Evolutionary conservation across 2,329 filamentous ascomycete genomes (phyloP).

Genomic region (Diaporthe sp.): DNA sequence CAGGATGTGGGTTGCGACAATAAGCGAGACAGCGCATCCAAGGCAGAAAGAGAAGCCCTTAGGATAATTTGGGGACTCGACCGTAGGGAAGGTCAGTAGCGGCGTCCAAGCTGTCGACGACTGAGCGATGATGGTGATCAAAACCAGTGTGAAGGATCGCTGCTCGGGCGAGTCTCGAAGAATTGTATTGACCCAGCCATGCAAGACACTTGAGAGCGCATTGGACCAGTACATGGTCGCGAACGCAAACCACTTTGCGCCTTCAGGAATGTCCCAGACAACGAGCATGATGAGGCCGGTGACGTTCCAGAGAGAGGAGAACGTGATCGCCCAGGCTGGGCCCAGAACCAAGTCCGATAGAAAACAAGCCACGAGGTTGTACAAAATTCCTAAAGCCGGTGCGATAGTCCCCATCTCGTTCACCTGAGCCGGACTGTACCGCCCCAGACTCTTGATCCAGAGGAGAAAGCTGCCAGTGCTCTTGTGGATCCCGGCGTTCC

Average conservation of each 20-base stretch:
- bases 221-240: constrained; percentile 61
- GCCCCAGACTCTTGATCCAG: constrained; percentile 69
- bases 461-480: constrained; percentile 64
- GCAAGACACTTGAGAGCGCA: constrained; percentile 66
- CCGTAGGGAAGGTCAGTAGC: constrained; percentile 62
- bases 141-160: constrained; percentile 61
- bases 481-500: constrained; percentile 63
- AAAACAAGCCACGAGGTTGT: constrained; percentile 66
- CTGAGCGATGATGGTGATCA: constrained; percentile 65
- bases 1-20: constrained; percentile 7
- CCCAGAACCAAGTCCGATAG: constrained; percentile 65
- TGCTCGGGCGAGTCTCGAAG: constrained; percentile 60
- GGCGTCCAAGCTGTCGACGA: constrained; percentile 69
- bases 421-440: constrained; percentile 59
- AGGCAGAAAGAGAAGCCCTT: constrained; percentile 57
- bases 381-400: constrained; percentile 68
- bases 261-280: constrained; percentile 68
- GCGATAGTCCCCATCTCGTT: constrained; percentile 66
- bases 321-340: constrained; percentile 66
- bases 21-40: constrained; percentile 37
- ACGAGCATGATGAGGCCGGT: constrained; percentile 65
- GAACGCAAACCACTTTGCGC: constrained; percentile 66
- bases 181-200: constrained; percentile 67
- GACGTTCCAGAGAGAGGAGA: constrained; percentile 63
- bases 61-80: constrained; percentile 56